Conservation (phyloP, 345 rosid genomes). For the Camelina hispida region DNA sequence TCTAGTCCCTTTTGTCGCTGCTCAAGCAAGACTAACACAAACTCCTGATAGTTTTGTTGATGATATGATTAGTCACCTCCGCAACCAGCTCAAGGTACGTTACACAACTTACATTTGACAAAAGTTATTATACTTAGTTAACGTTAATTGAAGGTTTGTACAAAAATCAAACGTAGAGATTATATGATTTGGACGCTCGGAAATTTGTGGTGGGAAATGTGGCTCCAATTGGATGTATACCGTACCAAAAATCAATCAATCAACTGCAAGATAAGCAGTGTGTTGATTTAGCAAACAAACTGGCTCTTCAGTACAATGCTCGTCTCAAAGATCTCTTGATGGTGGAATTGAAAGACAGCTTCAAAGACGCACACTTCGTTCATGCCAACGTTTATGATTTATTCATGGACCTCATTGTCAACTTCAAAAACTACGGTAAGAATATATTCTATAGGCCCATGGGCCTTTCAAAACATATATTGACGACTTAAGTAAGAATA, state of each 20-base stretch:
- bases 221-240: slow-evolving; percentile 96
- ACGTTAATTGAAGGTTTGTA: not conserved
- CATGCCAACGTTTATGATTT: slow-evolving; percentile 78
- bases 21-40: slow-evolving; percentile 69
- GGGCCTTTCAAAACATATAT: not conserved
- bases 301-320: slow-evolving; percentile 73
- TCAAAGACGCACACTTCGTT: slow-evolving; percentile 74
- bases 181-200: slow-evolving; percentile 76
- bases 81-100: slow-evolving; percentile 64
- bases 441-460: not conserved
- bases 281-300: slow-evolving; percentile 73
- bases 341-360: slow-evolving; percentile 58
- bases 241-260: slow-evolving; percentile 80
- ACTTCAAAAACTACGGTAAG: slow-evolving; percentile 71
- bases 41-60: slow-evolving; percentile 74
- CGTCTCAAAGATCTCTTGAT: slow-evolving; percentile 67
- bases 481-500: too few species aligned
- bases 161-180: slow-evolving; percentile 52
- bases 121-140: too few species aligned
- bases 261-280: slow-evolving; percentile 67
- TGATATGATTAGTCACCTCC: slow-evolving; percentile 69
- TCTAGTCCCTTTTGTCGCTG: slow-evolving; percentile 78
- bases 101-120: not conserved
- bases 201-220: slow-evolving; percentile 90
- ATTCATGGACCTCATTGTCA: slow-evolving; percentile 89